Conservation (phyloP, 495 filamentous ascomycete species). For the Penicillium verhagenii region DNA sequence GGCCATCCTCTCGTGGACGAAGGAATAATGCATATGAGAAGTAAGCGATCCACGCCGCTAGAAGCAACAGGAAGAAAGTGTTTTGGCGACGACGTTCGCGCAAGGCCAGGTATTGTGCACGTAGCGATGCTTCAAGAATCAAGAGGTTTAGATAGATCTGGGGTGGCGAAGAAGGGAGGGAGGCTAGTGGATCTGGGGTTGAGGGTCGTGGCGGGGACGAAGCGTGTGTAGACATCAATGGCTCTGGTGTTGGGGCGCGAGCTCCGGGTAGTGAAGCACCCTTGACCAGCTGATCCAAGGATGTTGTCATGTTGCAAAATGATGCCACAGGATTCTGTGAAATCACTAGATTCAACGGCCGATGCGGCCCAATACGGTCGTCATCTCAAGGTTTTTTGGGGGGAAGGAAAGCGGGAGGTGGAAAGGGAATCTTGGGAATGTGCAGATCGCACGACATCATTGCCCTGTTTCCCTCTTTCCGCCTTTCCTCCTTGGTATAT, state of each 20-base stretch:
- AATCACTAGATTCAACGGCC: constrained; percentile 22
- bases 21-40: constrained; percentile 88
- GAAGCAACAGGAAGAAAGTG: constrained; percentile 85
- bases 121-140: constrained; percentile 91
- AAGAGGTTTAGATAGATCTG: constrained; percentile 98
- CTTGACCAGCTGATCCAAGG: constrained; percentile 87
- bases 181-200: constrained; percentile 70
- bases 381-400: constrained; percentile 21
- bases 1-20: constrained; percentile 85
- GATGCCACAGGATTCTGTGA: background rate
- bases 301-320: constrained; percentile 48
- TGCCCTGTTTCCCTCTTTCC: constrained; percentile 6
- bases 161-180: constrained; percentile 85
- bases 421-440: background rate
- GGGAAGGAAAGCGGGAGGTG: constrained; percentile 9
- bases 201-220: constrained; percentile 38
- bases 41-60: constrained; percentile 73
- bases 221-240: constrained; percentile 32
- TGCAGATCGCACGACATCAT: constrained; percentile 22
- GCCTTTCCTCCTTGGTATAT: constrained; percentile 10
- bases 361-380: constrained; percentile 27
- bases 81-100: constrained; percentile 87
- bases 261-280: constrained; percentile 61
- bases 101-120: constrained; percentile 86
- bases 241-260: constrained; percentile 39